Evolutionary conservation across 2,329 filamentous ascomycete species (phyloP).

Genomic region (Xylaria sp.): DNA sequence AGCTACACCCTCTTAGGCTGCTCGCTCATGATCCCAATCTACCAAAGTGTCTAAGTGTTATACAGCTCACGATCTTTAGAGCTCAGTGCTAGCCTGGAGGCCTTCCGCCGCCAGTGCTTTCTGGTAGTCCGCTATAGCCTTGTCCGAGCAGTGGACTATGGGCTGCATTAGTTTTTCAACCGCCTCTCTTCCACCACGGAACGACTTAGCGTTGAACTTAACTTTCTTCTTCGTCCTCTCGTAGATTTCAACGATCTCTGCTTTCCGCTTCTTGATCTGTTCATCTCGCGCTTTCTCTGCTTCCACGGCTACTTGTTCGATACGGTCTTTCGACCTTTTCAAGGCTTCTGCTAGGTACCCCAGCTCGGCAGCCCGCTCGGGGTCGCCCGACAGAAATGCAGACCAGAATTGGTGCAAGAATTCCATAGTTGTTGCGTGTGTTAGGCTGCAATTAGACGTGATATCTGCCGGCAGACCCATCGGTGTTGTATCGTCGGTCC

Average conservation of each 20-base stretch:
- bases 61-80: slow-evolving; percentile 36
- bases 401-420: slow-evolving; percentile 99
- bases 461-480: slow-evolving; percentile 68
- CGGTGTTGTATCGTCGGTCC: slow-evolving; percentile 58
- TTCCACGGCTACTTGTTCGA: slow-evolving; percentile 80
- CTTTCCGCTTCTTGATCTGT: slow-evolving; percentile 73
- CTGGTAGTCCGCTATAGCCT: slow-evolving; percentile 76
- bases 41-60: neutral
- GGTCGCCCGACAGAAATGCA: slow-evolving; percentile 87
- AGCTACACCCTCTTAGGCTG: neutral
- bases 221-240: slow-evolving; percentile 79
- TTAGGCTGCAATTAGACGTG: slow-evolving; percentile 69
- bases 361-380: slow-evolving; percentile 81
- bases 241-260: slow-evolving; percentile 75
- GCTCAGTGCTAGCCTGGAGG: slow-evolving; percentile 59
- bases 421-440: slow-evolving; percentile 92
- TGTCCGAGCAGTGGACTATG: slow-evolving; percentile 74
- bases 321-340: slow-evolving; percentile 77
- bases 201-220: slow-evolving; percentile 72
- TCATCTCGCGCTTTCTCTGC: slow-evolving; percentile 79
- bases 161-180: slow-evolving; percentile 82
- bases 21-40: neutral
- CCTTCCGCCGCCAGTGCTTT: slow-evolving; percentile 74
- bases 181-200: slow-evolving; percentile 79
- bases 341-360: slow-evolving; percentile 85